Conservation (phyloP, 2,329 filamentous ascomycete species). For the Cytospora piceicola region DNA sequence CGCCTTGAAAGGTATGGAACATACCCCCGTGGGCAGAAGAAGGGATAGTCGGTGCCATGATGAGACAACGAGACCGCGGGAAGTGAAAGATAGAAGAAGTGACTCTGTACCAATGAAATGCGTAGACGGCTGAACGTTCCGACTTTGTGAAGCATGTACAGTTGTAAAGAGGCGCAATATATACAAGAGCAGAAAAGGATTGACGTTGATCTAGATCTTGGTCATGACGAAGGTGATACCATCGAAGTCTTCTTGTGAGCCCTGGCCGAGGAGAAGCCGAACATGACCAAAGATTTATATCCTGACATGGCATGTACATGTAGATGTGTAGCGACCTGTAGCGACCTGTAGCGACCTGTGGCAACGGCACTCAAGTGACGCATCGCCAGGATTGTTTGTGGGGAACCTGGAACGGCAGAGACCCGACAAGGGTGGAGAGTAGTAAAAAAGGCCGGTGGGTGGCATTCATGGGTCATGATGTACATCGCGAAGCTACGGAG, state of each 20-base stretch:
- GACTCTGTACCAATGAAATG: neutral
- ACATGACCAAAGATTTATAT: constrained; percentile 47
- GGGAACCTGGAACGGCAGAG: constrained; percentile 33
- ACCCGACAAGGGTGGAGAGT: constrained; percentile 9
- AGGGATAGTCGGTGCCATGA: constrained; percentile 51
- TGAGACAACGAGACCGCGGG: constrained; percentile 31
- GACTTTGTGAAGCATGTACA: constrained; percentile 12
- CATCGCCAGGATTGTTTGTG: constrained; percentile 33
- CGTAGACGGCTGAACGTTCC: neutral
- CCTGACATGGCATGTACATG: constrained; percentile 43
- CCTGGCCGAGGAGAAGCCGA: constrained; percentile 39
- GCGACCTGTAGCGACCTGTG: too few species aligned
- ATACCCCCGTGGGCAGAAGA: constrained; percentile 55
- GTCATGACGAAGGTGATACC: constrained; percentile 15
- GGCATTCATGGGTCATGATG: neutral
- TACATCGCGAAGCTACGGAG: constrained; percentile 17
- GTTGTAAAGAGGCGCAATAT: constrained; percentile 18
- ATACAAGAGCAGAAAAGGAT: constrained; percentile 17
- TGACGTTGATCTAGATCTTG: constrained; percentile 12
- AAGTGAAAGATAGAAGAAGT: neutral
- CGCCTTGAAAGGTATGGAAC: constrained; percentile 59
- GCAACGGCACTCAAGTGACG: constrained; percentile 31
- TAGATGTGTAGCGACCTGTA: constrained; percentile 35
- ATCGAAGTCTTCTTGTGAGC: constrained; percentile 18
- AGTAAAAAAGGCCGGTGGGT: constrained; percentile 5